A percentile compares a stretch with the other conserved stretches of the same genome.
Conservation (phyloP, 495 filamentous ascomycete genomes). For the Oleoguttula mirabilis region DNA sequence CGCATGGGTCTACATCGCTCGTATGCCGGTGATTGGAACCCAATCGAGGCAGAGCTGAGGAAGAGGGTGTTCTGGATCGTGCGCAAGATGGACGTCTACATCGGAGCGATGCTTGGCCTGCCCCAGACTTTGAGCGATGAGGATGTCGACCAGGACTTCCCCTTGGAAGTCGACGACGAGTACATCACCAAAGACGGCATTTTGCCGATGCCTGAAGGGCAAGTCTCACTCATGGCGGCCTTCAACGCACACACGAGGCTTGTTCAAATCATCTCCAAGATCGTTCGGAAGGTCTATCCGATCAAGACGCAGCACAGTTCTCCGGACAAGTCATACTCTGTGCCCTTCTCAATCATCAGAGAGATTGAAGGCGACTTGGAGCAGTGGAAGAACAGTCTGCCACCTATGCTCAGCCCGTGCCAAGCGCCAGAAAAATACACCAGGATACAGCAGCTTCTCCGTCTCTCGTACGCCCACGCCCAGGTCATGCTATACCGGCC, state of each 20-base stretch:
- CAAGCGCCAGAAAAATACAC: slow-evolving; percentile 62
- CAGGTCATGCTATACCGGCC: slow-evolving; percentile 78
- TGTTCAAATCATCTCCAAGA: slow-evolving; percentile 67
- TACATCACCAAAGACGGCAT: slow-evolving; percentile 74
- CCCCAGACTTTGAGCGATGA: slow-evolving; percentile 75
- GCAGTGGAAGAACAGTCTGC: slow-evolving; percentile 70
- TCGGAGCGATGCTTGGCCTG: slow-evolving; percentile 76
- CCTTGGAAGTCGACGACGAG: slow-evolving; percentile 77
- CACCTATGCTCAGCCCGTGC: slow-evolving; percentile 59
- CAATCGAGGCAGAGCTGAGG: slow-evolving; percentile 72
- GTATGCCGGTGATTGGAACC: slow-evolving; percentile 60
- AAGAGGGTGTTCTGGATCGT: slow-evolving; percentile 84
- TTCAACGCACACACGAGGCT: slow-evolving; percentile 76
- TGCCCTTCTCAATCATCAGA: slow-evolving; percentile 76
- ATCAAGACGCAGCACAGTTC: slow-evolving; percentile 49
- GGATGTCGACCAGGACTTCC: slow-evolving; percentile 84
- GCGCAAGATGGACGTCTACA: slow-evolving; percentile 88
- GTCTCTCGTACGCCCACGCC: slow-evolving; percentile 51
- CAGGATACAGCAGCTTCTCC: slow-evolving; percentile 74
- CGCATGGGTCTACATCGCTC: slow-evolving; percentile 82
- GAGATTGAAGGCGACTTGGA: slow-evolving; percentile 84
- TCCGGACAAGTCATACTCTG: slow-evolving; percentile 54
- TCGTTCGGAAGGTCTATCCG: slow-evolving; percentile 83
- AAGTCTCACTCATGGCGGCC: slow-evolving; percentile 62
- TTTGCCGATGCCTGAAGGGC: slow-evolving; percentile 58